A percentile compares a stretch with the other conserved stretches of the same genome.
These are phyloP conservation scores for Erysimum cheiranthoides DNA, from an alignment of 345 rosid species.

Conservation along the genomic window DNA sequence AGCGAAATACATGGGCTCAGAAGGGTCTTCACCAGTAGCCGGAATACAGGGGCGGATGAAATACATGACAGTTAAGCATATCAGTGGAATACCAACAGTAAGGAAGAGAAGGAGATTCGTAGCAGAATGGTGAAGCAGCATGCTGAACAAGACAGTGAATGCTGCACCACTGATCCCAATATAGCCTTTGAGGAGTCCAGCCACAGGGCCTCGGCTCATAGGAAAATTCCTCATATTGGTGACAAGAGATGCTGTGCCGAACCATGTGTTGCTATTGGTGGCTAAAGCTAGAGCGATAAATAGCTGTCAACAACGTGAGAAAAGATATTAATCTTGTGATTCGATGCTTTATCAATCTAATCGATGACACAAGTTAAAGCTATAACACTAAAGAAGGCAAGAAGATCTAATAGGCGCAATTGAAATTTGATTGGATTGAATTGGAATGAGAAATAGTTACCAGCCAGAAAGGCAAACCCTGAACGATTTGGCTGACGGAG, in stretches of 20 bases:
- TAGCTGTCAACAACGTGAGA: slow-evolving; percentile 55
- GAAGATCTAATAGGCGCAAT: no score
- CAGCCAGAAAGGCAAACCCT: slow-evolving; percentile 80
- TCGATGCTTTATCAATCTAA: neutral
- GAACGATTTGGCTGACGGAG: slow-evolving; percentile 64
- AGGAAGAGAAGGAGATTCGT: slow-evolving; percentile 68
- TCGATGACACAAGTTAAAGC: neutral
- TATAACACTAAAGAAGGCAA: no score
- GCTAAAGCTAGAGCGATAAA: slow-evolving; percentile 77
- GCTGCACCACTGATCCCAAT: slow-evolving; percentile 80
- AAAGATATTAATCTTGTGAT: neutral
- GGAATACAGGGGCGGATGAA: slow-evolving; percentile 84
- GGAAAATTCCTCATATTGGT: slow-evolving; percentile 91
- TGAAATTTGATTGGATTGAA: no score
- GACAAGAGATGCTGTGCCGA: slow-evolving; percentile 73
- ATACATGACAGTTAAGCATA: slow-evolving; percentile 73
- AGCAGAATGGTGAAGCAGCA: slow-evolving; percentile 65
- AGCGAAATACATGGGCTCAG: slow-evolving; percentile 71
- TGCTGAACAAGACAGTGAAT: slow-evolving; percentile 73
- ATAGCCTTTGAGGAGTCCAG: slow-evolving; percentile 83
- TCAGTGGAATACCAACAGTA: slow-evolving; percentile 72
- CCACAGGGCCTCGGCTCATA: slow-evolving; percentile 70
- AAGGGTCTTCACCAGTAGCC: slow-evolving; percentile 87
- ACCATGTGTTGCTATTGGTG: slow-evolving; percentile 83
- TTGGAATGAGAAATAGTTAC: slow-evolving; percentile 37